Base-by-base conservation (phyloP, 768 basidiomycete genomes). In the Amanita inopinata region DNA sequence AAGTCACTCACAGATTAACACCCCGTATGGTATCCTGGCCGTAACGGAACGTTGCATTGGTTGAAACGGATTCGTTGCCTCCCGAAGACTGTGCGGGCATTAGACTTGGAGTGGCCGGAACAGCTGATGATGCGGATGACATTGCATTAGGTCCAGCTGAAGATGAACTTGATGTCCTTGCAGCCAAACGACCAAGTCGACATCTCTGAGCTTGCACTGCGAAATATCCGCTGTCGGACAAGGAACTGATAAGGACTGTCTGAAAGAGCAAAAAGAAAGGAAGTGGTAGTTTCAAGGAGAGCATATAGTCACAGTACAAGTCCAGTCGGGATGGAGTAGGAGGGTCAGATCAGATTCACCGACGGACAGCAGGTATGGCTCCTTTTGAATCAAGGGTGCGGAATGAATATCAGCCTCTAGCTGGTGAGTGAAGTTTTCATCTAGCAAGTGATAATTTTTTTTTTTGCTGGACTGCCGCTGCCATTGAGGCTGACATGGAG, bases 1-100 rank as follows among this genome's bases (percentile, higher is more conserved):
- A 33, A n/a, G 4, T n/a, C n/a, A 70, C 77, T 49, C 49, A 78
- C 78, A 80, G 55, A 51, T 80, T 80, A 5, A 81, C 78, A 14
- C 77, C 78, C 12, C 77, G 65, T 40, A 80, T 66, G 20, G 62
- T 65, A 6, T 45, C 36, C 18, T 38, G 32, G n/a, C 44, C 44
- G 12, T 46, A 46, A 7, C 12, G 31, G 33, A 46, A 46, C n/a
- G 45, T 7, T n/a, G 15, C 4, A 25, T 34, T 25, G 24, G 19
- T 10, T 33, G 32, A 22, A 25, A 19, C 41, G 25, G 43, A 36
- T 28, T 7, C n/a, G 27, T 28, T 28, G n/a, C 27, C n/a, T 28
- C 27, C 27, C 27, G 27, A 6, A 7, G 27, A 28, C 15, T 3
- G n/a, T 27, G 42, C 27, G 15, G 42, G n/a, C 11, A 33, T 22